Evolutionary conservation across 2,329 filamentous ascomycete genomes (phyloP), one percentile per base, ranked within the genome.

Genomic region (Cordyceps javanica): DNA sequence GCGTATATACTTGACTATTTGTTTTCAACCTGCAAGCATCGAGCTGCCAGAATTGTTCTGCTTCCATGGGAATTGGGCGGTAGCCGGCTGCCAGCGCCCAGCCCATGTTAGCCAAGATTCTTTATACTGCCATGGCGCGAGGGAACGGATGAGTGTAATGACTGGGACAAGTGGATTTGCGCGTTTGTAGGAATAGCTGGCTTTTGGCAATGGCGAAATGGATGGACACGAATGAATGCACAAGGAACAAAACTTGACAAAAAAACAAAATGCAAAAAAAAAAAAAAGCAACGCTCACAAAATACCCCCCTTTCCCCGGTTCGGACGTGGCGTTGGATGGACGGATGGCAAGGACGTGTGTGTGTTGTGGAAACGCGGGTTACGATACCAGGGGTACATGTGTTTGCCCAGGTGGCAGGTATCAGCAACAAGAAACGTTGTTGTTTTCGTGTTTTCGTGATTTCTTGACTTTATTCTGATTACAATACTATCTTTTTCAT

Each of bases 11-110:
- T 32, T 44, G n/a, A 32, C 25, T 44, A 3, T 26, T 51, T 53
- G 13, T 5, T 53, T 53, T 44, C 19, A 1, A 23, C 25, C 38
- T 11, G 38, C 19, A 25, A 25, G 26, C 50, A 13, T 32, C 11
- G 13, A 32, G 50, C 38, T 44, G 21, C 52, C 52, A 55, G 41
- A 55, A 36, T 38, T 46, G 52, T 55, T 55, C 21, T 55, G 23
- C 52, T 46, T 23, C 36, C 26, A 46, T 26, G 52, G 30, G 14
- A 34, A 16, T 11, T 34, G 26, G 25, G 39, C 19, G 19, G 19
- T 19, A 8, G 23, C 21, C 38, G 14, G 7, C 21, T 11, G 21
- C 30, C 30, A 23, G 21, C 21, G 21, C 19, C 44, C 44, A n/a
- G 16, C 26, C 44, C 25, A 26, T 11, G 14, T 28, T 26, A 39